Percentiles rank a stretch among this genome's conserved stretches.
phyloP scores from a whole-genome alignment of 495 filamentous ascomycete species.

The Hypoxylon rickii region DNA sequence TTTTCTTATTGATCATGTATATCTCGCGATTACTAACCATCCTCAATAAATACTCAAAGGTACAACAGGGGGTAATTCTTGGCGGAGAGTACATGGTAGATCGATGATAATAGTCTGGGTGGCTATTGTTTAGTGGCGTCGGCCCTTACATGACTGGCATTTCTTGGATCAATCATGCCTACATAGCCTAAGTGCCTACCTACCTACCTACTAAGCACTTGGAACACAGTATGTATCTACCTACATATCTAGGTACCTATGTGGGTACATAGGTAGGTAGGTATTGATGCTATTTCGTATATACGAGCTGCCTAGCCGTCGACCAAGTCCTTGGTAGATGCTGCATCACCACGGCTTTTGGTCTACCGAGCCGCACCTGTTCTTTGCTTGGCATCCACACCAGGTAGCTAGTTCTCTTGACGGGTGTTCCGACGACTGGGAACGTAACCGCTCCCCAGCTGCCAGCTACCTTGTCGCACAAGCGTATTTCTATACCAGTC shows the following conservation, averaged over 20 bases:
- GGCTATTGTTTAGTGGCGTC: conserved; percentile 25
- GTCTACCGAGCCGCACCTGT: too few relatives aligned
- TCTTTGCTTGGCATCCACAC: too few relatives aligned
- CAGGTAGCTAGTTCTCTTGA: too few relatives aligned
- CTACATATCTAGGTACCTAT: background rate
- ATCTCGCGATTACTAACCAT: conserved; percentile 20
- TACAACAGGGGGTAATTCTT: conserved; percentile 9
- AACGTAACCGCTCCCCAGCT: too few relatives aligned
- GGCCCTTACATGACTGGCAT: conserved; percentile 32
- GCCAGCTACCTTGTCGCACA: conserved; percentile 10
- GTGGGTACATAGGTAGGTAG: too few relatives aligned
- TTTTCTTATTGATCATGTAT: background rate
- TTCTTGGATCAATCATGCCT: too few relatives aligned
- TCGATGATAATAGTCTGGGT: conserved; percentile 19
- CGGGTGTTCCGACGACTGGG: conserved; percentile 1
- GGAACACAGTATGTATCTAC: too few relatives aligned
- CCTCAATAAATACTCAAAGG: background rate
- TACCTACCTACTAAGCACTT: too few relatives aligned
- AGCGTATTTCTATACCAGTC: conserved; percentile 20
- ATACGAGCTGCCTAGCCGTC: too few relatives aligned
- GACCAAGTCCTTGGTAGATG: too few relatives aligned
- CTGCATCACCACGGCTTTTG: too few relatives aligned
- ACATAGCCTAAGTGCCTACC: conserved; percentile 1
- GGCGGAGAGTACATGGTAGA: conserved; percentile 19
- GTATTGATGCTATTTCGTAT: too few relatives aligned